Evolutionary conservation across 768 basidiomycete species (phyloP).

Genomic region (Amanita inopinata): DNA sequence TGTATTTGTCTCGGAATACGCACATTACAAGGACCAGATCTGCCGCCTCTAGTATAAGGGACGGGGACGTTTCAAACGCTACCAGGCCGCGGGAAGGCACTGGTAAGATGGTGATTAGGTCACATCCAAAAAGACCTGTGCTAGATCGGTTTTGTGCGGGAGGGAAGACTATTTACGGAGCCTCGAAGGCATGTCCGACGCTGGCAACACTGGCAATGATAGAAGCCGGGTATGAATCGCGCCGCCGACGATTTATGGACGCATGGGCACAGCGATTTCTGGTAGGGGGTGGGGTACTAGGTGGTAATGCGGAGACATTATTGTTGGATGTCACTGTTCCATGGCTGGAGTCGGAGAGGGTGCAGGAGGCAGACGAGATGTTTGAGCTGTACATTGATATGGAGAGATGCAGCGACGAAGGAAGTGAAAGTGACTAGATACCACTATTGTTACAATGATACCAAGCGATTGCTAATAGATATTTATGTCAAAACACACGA

Average conservation of each 20-base stretch:
- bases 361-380: conserved; percentile 19
- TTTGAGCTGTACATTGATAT: conserved; percentile 33
- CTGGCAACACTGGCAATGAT: conserved; percentile 1
- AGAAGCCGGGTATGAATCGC: background rate
- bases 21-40: no score
- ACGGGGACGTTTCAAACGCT: no score
- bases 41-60: no score
- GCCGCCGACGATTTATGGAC: background rate
- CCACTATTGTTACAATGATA: no score
- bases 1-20: conserved; percentile 7
- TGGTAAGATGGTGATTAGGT: background rate
- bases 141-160: background rate
- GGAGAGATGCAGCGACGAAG: conserved; percentile 19
- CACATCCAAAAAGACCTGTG: background rate
- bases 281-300: background rate
- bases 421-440: conserved; percentile 9
- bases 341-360: background rate
- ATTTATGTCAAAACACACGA: background rate
- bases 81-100: no score
- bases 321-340: no score
- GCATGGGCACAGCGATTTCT: background rate
- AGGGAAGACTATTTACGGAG: conserved; percentile 6
- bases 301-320: no score
- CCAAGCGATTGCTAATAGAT: conserved; percentile 7
- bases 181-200: background rate